These are phyloP conservation scores for Fusarium pseudograminearum DNA, from an alignment of 2,329 filamentous ascomycete species.

Conservation along the genomic window DNA sequence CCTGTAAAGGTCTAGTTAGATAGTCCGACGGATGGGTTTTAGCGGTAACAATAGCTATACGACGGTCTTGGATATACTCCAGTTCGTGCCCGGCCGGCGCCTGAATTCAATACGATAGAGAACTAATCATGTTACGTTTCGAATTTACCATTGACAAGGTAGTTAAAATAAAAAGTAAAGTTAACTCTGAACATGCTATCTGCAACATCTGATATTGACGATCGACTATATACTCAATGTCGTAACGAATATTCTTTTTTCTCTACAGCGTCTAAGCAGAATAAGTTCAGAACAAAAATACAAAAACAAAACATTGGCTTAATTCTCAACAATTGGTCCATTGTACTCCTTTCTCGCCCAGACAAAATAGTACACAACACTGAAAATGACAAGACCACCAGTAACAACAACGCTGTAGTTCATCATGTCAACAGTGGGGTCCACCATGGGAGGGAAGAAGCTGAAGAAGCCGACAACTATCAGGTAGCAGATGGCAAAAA, in stretches of 20 bases:
- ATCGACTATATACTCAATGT: no score
- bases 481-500: conserved; percentile 65
- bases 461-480: conserved; percentile 68
- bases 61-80: no score
- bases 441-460: conserved; percentile 60
- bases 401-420: conserved; percentile 63
- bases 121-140: no score
- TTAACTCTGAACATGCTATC: no score
- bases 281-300: not conserved
- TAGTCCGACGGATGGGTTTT: no score
- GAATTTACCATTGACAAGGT: no score
- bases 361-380: conserved; percentile 60
- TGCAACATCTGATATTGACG: no score
- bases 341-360: conserved; percentile 59
- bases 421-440: conserved; percentile 53
- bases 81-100: no score
- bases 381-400: conserved; percentile 57
- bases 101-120: no score
- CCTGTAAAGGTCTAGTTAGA: no score
- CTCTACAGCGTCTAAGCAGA: not conserved
- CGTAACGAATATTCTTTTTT: not conserved
- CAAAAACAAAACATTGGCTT: not conserved
- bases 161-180: no score
- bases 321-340: conserved; percentile 56
- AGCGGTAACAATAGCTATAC: no score